These are phyloP conservation scores for Ceriops tagal DNA, from an alignment of 345 rosid genomes.

Conservation along the genomic window DNA sequence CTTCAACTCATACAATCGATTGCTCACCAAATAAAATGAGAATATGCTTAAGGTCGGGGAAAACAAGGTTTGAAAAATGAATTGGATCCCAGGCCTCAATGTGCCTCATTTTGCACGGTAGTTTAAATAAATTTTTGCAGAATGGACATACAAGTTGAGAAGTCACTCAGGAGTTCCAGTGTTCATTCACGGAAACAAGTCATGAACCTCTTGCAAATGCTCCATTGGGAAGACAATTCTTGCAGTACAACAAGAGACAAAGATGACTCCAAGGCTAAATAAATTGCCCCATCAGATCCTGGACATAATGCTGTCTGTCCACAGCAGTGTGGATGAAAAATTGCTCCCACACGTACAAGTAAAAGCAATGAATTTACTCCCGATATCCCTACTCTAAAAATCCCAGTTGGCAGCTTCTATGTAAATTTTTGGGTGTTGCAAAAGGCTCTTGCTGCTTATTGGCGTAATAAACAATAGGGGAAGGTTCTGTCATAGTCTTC, in stretches of 20 bases:
- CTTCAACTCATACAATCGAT: no score
- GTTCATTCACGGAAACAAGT: neutral
- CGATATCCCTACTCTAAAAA: constrained; percentile 15
- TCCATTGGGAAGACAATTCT: neutral
- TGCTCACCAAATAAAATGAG: no score
- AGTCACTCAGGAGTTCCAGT: no score
- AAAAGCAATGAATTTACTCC: constrained; percentile 15
- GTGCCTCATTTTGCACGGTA: no score
- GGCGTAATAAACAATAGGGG: neutral
- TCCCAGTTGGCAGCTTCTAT: constrained; percentile 2
- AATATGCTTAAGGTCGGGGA: no score
- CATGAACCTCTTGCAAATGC: neutral
- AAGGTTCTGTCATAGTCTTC: constrained; percentile 31
- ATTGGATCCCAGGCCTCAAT: no score
- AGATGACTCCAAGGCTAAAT: neutral
- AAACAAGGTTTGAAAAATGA: no score
- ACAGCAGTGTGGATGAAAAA: neutral
- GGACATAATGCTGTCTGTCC: neutral
- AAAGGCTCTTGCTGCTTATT: constrained; percentile 5
- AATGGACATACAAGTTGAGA: no score
- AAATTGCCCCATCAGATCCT: neutral
- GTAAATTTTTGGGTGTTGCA: constrained; percentile 15
- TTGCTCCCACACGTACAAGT: neutral
- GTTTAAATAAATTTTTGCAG: no score
- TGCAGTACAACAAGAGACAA: neutral